Evolutionary conservation across 305 asterid genomes (phyloP).

Genomic region (Solanum hybrid): DNA sequence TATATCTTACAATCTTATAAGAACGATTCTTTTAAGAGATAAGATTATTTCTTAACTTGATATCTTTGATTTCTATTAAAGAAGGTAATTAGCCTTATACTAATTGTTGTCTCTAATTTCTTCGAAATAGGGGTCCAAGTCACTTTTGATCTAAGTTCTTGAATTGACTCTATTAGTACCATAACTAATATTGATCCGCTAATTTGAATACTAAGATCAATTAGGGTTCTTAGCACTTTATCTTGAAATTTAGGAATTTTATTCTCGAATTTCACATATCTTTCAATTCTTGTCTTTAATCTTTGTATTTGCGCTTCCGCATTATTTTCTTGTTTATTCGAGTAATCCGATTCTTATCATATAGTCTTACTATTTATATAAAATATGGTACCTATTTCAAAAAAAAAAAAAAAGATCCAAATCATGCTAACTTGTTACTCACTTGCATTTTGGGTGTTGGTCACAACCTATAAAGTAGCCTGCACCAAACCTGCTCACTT

Average conservation of each 20-base stretch:
- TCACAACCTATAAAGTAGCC: slow-evolving; percentile 92
- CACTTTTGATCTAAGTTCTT: background rate
- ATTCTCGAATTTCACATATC: background rate
- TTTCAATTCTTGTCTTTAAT: background rate
- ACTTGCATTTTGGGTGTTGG: slow-evolving; percentile 96
- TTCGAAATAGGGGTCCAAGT: background rate
- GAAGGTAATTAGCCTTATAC: background rate
- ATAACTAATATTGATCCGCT: background rate
- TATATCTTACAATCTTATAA: background rate
- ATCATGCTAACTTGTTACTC: slow-evolving; percentile 19
- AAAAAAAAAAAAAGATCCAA: background rate
- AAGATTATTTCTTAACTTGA: background rate
- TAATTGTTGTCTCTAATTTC: background rate
- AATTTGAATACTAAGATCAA: background rate
- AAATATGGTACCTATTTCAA: background rate
- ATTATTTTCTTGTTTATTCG: too few relatives aligned
- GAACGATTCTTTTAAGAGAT: background rate
- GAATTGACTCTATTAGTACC: background rate
- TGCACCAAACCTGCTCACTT: slow-evolving; percentile 81
- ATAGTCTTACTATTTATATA: background rate
- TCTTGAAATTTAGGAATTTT: background rate
- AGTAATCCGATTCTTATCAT: background rate
- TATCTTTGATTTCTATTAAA: background rate
- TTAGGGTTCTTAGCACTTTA: background rate
- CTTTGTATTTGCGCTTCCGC: background rate